Base-by-base conservation (phyloP, 225 moss, liverwort and hornwort species). In the Asterella californica region DNA sequence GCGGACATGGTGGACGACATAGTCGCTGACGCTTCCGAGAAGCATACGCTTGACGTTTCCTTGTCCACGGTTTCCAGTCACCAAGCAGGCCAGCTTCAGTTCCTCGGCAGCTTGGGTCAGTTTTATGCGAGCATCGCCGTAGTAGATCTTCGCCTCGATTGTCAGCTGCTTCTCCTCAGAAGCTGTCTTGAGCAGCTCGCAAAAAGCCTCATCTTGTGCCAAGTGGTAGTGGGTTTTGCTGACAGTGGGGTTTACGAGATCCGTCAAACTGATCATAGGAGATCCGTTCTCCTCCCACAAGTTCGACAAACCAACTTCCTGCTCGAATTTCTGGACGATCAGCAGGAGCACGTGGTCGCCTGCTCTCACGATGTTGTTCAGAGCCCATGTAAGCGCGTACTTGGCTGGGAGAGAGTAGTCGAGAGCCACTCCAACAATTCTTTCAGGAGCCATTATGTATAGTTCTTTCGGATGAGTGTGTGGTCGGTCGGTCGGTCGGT, bases 81-180 rank as follows among this genome's bases (percentile, higher is more conserved):
- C 83, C 76, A 83, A 30, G 62, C 70, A 70, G 29, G 80, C 76
- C 8, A 83, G 37, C 27, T 69, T 76, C 11, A 61, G 80, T 34
- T 83, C 83, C 47, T 47, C 69, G 18, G 79, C 76, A 14, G 83
- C 83, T 10, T 48, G 24, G 10, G 76, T 63, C n/a, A 83, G 79
- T 49, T 83, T 83, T 11, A 83, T n/a, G 19, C 76, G 75, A 27
- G 83, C 79, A 70, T 83, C 83, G 59, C 83, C 83, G 61, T 75
- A 83, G 70, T 83, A 83, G 32, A 83, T 47, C 80, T 83, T 83
- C 22, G 38, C 61, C 29, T 70, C 49, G 57, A 80, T 33, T 6
- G 57, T 75, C 49, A 83, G 48, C 42, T 79, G 33, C 60, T 79
- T 79, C 79, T 68, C 52, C 3, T 34, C 1, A 11, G 79, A 47